phyloP scores from a whole-genome alignment of 768 basidiomycete genomes.

The Inosperma sp. region DNA sequence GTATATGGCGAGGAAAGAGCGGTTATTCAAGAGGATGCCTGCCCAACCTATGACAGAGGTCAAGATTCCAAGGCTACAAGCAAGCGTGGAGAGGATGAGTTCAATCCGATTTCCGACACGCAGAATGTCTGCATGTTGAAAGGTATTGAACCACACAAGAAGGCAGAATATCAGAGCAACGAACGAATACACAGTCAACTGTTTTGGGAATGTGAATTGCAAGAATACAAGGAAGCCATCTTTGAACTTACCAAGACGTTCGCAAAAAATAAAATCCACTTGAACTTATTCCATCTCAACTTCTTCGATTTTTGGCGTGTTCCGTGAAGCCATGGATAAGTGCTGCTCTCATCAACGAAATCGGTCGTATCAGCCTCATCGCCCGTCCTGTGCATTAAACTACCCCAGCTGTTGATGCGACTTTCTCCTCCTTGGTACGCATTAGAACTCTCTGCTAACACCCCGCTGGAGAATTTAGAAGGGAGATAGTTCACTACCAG shows the following conservation, averaged over 20 bases:
- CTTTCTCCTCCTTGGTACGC: not conserved
- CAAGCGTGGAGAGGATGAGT: constrained; percentile 68
- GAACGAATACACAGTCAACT: constrained; percentile 57
- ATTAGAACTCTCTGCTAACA: not conserved
- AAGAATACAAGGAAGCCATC: not conserved
- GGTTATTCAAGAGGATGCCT: constrained; percentile 82
- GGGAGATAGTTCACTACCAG: constrained; percentile 3
- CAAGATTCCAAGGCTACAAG: constrained; percentile 53
- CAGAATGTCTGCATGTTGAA: constrained; percentile 61
- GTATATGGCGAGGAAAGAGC: constrained; percentile 74
- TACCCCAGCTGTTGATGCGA: not conserved
- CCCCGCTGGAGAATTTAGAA: not conserved
- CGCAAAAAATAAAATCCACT: constrained; percentile 69
- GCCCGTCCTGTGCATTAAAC: not conserved
- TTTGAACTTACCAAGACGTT: constrained; percentile 44
- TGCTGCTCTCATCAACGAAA: not conserved
- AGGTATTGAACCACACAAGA: constrained; percentile 76
- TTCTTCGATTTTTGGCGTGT: constrained; percentile 7
- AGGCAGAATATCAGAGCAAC: constrained; percentile 59
- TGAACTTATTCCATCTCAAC: constrained; percentile 82
- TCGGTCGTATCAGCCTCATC: not conserved
- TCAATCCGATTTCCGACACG: constrained; percentile 65
- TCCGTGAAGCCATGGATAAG: not conserved
- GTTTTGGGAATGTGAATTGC: not conserved
- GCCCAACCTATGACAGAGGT: constrained; percentile 75